Percentiles rank a stretch among this genome's conserved stretches.
These are phyloP conservation scores for Lichtheimia corymbifera DNA, from an alignment of 371 early-diverging fungal species.

Conservation along the genomic window DNA sequence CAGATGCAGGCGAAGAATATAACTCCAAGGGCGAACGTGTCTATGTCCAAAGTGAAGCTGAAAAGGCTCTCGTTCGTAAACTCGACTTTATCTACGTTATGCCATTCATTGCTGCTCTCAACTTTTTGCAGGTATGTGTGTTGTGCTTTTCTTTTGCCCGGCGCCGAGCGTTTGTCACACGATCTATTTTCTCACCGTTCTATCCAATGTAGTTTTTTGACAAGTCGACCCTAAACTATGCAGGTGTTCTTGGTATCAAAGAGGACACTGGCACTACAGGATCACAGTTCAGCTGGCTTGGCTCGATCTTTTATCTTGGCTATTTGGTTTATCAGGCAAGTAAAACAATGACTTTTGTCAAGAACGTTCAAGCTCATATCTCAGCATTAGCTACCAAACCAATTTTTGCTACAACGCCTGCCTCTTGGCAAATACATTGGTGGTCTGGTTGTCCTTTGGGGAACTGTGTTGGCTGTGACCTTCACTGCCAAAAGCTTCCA, in stretches of 20 bases:
- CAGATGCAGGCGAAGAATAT: slow-evolving; percentile 2
- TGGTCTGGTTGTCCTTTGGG: slow-evolving; percentile 21
- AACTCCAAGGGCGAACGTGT: slow-evolving; percentile 29
- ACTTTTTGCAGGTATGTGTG: slow-evolving; percentile 29
- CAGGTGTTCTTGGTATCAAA: slow-evolving; percentile 17
- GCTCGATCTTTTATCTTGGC: slow-evolving; percentile 31
- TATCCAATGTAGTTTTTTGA: slow-evolving; percentile 23
- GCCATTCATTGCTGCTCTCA: slow-evolving; percentile 29
- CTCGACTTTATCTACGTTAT: slow-evolving; percentile 31
- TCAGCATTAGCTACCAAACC: slow-evolving; percentile 14
- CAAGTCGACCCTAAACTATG: slow-evolving; percentile 22
- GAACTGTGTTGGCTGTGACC: slow-evolving; percentile 21
- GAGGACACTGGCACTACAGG: slow-evolving; percentile 15
- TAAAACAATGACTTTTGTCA: too few relatives aligned
- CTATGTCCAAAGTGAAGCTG: slow-evolving; percentile 19
- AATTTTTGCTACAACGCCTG: slow-evolving; percentile 22
- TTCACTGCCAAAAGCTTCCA: slow-evolving; percentile 17
- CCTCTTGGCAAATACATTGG: slow-evolving; percentile 22
- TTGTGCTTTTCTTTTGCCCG: background rate
- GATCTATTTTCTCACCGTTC: background rate
- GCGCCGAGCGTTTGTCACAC: background rate
- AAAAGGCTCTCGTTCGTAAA: slow-evolving; percentile 23
- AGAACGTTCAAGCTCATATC: too few relatives aligned
- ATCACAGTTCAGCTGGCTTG: slow-evolving; percentile 23
- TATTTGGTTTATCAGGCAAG: slow-evolving; percentile 24